Evolutionary conservation across 768 basidiomycete genomes (phyloP).

Genomic region (Kwoniella pini): DNA sequence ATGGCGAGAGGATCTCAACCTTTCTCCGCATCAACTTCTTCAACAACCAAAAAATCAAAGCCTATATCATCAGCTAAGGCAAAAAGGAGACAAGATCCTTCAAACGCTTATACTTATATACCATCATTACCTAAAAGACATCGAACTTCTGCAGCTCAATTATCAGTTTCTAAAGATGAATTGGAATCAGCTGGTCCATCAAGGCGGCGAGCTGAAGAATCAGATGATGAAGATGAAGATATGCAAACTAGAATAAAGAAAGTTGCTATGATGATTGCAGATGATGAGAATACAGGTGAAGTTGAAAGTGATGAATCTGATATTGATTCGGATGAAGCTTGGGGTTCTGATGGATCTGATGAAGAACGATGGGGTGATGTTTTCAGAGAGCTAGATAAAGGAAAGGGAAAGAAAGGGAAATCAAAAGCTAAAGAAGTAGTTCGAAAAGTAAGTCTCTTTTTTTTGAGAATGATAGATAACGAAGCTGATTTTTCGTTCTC

Average conservation of each 20-base stretch:
- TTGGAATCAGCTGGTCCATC: constrained; percentile 27
- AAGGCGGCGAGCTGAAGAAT: constrained; percentile 9
- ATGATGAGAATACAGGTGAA: constrained; percentile 41
- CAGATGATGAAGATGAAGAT: constrained; percentile 54
- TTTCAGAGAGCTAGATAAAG: constrained; percentile 46
- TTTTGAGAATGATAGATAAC: background rate
- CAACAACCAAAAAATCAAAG: constrained; percentile 3
- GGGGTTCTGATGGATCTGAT: constrained; percentile 54
- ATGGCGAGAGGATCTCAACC: constrained; percentile 30
- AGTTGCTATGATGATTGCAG: constrained; percentile 53
- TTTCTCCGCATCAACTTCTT: constrained; percentile 26
- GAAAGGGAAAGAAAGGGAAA: constrained; percentile 39
- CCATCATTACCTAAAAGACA: constrained; percentile 44
- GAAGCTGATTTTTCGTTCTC: constrained; percentile 1
- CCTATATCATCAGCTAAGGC: constrained; percentile 9
- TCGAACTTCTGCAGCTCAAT: constrained; percentile 35
- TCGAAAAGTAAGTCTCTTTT: constrained; percentile 33
- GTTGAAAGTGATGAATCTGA: constrained; percentile 51
- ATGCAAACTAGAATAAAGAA: constrained; percentile 49
- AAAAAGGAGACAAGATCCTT: constrained; percentile 21
- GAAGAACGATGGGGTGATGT: constrained; percentile 54
- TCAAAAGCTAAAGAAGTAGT: constrained; percentile 40
- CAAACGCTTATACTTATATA: constrained; percentile 44
- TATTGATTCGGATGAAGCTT: constrained; percentile 56
- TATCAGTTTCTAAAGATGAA: constrained; percentile 38